These are phyloP conservation scores for Myxozyma monticola DNA, from an alignment of 805 yeast genomes.

Conservation along the genomic window DNA sequence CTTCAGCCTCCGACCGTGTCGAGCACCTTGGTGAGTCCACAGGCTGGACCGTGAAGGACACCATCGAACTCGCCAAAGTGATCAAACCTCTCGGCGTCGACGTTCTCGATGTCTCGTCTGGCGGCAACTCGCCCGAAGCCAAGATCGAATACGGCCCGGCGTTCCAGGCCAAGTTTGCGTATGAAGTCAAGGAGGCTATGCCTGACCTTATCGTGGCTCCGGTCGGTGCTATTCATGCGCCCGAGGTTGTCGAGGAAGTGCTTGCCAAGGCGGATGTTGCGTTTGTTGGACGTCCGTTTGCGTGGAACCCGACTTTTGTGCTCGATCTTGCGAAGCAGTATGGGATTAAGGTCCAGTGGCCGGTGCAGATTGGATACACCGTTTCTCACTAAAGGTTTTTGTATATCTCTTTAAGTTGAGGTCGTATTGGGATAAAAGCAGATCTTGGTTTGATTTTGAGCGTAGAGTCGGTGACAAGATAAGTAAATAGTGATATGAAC, in stretches of 20 bases:
- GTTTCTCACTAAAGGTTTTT: no score
- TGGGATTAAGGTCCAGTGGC: slow-evolving; percentile 45
- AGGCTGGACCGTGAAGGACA: slow-evolving; percentile 49
- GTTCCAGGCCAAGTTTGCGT: slow-evolving; percentile 45
- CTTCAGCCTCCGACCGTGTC: slow-evolving; percentile 48
- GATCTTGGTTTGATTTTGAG: no score
- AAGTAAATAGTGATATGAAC: no score
- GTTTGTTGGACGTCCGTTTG: slow-evolving; percentile 48
- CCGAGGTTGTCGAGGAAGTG: slow-evolving; percentile 43
- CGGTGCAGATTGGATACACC: slow-evolving; percentile 37
- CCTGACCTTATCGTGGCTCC: slow-evolving; percentile 49
- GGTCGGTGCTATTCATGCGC: slow-evolving; percentile 48
- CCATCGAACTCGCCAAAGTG: slow-evolving; percentile 35
- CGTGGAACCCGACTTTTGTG: slow-evolving; percentile 53
- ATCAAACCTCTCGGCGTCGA: slow-evolving; percentile 45
- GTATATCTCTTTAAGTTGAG: no score
- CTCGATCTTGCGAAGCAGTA: slow-evolving; percentile 54
- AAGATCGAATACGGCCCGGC: slow-evolving; percentile 41
- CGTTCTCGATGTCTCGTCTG: slow-evolving; percentile 56
- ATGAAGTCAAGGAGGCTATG: slow-evolving; percentile 46
- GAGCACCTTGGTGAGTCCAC: slow-evolving; percentile 29
- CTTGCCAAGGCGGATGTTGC: slow-evolving; percentile 50
- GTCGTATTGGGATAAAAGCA: no score
- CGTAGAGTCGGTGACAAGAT: no score
- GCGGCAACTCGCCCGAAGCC: slow-evolving; percentile 46